Base-by-base conservation (phyloP, 2,329 filamentous ascomycete genomes). In the Alternaria infectoria region DNA sequence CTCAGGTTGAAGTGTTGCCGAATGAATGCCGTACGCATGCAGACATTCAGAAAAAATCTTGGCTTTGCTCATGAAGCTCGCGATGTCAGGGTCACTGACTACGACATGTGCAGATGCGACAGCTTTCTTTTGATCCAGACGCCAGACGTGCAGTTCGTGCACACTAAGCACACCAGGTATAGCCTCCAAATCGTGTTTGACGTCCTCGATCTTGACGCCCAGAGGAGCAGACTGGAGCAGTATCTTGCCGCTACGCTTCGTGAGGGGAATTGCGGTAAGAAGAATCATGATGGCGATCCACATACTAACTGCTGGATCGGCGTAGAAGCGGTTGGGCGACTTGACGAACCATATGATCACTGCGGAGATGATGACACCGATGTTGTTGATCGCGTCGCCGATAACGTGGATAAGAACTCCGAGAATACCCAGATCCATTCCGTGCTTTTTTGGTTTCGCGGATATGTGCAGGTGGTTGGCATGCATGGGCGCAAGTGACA, bases 231-330 rank as follows among this genome's bases (percentile, higher is more conserved):
- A 89, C 75, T 93, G 86, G 15, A 93, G 83, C 2, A 93, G 81
- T 56, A 93, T 92, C 30, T 82, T 82, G 6, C 90, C 91, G 54
- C 85, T 87, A 49, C 83, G 85, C 72, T 85, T 88, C 43, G 89
- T 79, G 5, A 93, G 81, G 0, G 90, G 89, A 12, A 90, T 69
- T 0, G 89, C 85, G 0, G 90, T 88, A 0, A 87, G 60, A 3
- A 93, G 81, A 44, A 93, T 92, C 86, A 93, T 90, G n/a, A 92
- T 63, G 3, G 89, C 86, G 69, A 93, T 94, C 54, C 85, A 89
- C 75, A 91, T 83, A 61, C 89, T 88, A 32, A 90, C 86, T 4
- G 84, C 89, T 0, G 91, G 91, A 73, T 94, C 91, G 6, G 89
- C 90, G 69, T 93, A 93, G 81, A 86, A 92, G 32, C 89, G 84